Evolutionary conservation across 1,284 basidiomycete genomes (phyloP).

Genomic region (Naganishia sp.): DNA sequence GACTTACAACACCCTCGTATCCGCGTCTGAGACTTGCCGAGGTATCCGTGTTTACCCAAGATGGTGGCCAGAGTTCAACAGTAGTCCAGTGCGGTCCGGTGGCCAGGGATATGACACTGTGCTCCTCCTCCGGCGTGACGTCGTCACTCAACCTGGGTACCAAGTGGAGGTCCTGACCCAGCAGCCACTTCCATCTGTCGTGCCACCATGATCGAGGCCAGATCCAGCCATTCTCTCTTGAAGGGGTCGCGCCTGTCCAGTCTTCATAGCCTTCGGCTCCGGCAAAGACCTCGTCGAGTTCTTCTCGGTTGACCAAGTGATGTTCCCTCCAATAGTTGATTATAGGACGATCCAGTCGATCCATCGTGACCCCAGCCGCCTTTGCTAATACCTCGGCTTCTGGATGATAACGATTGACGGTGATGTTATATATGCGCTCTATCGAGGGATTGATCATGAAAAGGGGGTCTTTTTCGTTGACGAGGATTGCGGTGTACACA

Average conservation of each 20-base stretch:
- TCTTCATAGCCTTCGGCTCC: slow-evolving; percentile 4
- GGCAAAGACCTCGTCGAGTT: slow-evolving; percentile 11
- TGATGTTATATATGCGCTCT: slow-evolving; percentile 9
- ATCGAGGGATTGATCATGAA: neutral
- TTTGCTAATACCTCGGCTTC: neutral
- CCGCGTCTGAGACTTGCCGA: neutral
- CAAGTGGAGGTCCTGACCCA: neutral
- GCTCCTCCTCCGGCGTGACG: slow-evolving; percentile 9
- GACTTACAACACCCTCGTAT: neutral
- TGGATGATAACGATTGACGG: slow-evolving; percentile 8
- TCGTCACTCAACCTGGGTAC: neutral
- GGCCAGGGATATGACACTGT: slow-evolving; percentile 24
- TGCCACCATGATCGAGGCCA: slow-evolving; percentile 11
- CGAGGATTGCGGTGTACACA: neutral
- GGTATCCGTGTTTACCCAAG: neutral
- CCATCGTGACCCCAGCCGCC: slow-evolving; percentile 12
- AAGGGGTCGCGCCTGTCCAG: neutral
- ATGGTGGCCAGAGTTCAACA: slow-evolving; percentile 4
- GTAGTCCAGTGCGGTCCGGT: slow-evolving; percentile 29
- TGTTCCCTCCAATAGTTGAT: slow-evolving; percentile 28
- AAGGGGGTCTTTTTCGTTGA: neutral
- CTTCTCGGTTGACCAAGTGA: slow-evolving; percentile 21
- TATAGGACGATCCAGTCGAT: slow-evolving; percentile 2
- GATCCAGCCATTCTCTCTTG: neutral
- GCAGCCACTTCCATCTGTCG: slow-evolving; percentile 3